A percentile compares a stretch with the other conserved stretches of the same genome.
Conservation (phyloP, 2,329 filamentous ascomycete species). For the Curvularia lunata region DNA sequence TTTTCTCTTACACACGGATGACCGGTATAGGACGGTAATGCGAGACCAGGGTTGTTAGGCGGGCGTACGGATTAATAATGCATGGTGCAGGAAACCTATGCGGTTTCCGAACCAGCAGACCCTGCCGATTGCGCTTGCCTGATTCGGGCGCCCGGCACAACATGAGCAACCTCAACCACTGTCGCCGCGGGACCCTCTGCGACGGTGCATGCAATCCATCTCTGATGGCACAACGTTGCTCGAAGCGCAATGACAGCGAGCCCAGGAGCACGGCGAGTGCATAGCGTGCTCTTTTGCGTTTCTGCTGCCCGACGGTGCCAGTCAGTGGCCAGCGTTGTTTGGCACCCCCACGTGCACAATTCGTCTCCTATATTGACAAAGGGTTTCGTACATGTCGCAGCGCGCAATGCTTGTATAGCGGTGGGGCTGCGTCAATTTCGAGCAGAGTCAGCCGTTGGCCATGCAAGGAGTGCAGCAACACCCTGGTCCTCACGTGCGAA, state of each 20-base stretch:
- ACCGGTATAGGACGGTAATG: conserved; percentile 7
- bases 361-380: conserved; percentile 11
- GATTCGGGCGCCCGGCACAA: conserved; percentile 13
- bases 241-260: conserved; percentile 20
- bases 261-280: conserved; percentile 11
- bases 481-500: neutral
- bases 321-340: conserved; percentile 15
- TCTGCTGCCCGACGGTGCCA: conserved; percentile 2
- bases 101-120: conserved; percentile 7
- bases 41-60: conserved; percentile 12
- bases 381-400: conserved; percentile 6
- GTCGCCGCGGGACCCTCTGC: conserved; percentile 2
- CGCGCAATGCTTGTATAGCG: conserved; percentile 9
- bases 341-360: conserved; percentile 23
- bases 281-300: conserved; percentile 3
- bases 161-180: conserved; percentile 12
- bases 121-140: conserved; percentile 18
- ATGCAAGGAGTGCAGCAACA: conserved; percentile 15
- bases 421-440: conserved; percentile 26
- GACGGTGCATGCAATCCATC: conserved; percentile 17
- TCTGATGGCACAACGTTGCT: conserved; percentile 19
- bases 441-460: conserved; percentile 6
- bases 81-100: conserved; percentile 11
- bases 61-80: conserved; percentile 24
- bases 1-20: neutral